These are phyloP conservation scores for Laburnicola sp. DNA, from an alignment of 2,329 filamentous ascomycete species.

Conservation along the genomic window DNA sequence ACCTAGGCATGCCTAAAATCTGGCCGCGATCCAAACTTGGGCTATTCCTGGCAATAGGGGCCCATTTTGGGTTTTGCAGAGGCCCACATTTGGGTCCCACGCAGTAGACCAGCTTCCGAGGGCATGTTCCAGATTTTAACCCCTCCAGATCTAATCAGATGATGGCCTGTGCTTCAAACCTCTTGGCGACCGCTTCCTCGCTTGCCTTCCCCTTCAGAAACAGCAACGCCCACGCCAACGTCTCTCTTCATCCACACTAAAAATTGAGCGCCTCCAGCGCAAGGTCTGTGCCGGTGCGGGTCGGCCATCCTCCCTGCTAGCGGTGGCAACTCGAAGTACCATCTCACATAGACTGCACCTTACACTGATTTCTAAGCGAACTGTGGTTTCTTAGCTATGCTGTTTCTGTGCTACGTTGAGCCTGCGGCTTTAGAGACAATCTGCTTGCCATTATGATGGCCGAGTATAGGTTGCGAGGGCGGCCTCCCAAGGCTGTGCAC, in stretches of 20 bases:
- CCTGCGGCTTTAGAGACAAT: too few relatives aligned
- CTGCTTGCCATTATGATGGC: too few relatives aligned
- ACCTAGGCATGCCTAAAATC: conserved; percentile 5
- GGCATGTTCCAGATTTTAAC: conserved; percentile 4
- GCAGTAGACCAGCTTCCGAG: conserved; percentile 4
- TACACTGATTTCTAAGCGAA: too few relatives aligned
- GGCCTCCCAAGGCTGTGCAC: too few relatives aligned
- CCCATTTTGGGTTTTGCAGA: conserved; percentile 7
- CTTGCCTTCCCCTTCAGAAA: background rate
- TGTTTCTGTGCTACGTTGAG: too few relatives aligned
- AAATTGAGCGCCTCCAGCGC: background rate
- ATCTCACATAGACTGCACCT: too few relatives aligned
- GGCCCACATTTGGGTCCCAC: conserved; percentile 2
- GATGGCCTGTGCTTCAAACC: conserved; percentile 6
- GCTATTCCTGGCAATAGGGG: conserved; percentile 1
- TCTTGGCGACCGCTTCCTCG: conserved; percentile 8
- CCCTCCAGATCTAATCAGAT: conserved; percentile 11
- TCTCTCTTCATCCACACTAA: conserved; percentile 10
- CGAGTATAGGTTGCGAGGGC: too few relatives aligned
- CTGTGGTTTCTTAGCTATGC: too few relatives aligned
- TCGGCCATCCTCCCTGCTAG: too few relatives aligned
- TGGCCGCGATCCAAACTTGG: conserved; percentile 7
- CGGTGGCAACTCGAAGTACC: too few relatives aligned
- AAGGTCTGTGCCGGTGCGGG: too few relatives aligned
- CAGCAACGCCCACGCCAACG: conserved; percentile 2